Conservation (phyloP, 2,329 filamentous ascomycete genomes). For the Shiraia bambusicola region DNA sequence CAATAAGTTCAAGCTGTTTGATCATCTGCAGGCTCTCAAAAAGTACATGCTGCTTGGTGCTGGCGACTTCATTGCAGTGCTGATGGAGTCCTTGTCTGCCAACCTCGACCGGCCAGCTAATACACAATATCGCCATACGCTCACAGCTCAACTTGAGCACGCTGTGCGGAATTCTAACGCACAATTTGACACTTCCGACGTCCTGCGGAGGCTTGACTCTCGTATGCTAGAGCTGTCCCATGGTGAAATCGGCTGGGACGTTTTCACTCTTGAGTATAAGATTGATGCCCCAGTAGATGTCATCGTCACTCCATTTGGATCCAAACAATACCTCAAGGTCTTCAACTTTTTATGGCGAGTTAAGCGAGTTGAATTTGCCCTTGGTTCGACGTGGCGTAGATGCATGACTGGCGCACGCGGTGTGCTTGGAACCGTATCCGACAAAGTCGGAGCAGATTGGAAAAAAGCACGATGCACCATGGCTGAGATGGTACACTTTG, state of each 20-base stretch:
- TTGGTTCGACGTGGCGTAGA: slow-evolving; percentile 87
- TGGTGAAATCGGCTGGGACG: slow-evolving; percentile 98
- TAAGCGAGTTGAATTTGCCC: slow-evolving; percentile 93
- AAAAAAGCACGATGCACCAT: slow-evolving; percentile 84
- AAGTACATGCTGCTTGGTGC: slow-evolving; percentile 93
- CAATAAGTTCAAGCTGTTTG: slow-evolving; percentile 90
- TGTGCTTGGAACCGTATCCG: slow-evolving; percentile 77
- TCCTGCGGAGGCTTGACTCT: slow-evolving; percentile 88
- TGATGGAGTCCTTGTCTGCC: slow-evolving; percentile 93
- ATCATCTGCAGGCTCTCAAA: slow-evolving; percentile 88
- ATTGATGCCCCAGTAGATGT: slow-evolving; percentile 96
- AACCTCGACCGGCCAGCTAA: slow-evolving; percentile 96
- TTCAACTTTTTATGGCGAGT: slow-evolving; percentile 99
- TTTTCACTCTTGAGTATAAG: slow-evolving; percentile 98
- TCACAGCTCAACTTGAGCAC: slow-evolving; percentile 97
- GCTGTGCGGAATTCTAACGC: slow-evolving; percentile 96
- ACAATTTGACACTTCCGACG: slow-evolving; percentile 90
- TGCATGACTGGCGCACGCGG: slow-evolving; percentile 93
- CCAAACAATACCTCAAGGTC: slow-evolving; percentile 94
- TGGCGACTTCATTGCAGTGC: slow-evolving; percentile 92
- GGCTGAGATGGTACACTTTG: slow-evolving; percentile 98
- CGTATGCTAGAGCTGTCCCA: slow-evolving; percentile 96
- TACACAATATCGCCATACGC: slow-evolving; percentile 91
- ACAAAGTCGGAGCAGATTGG: slow-evolving; percentile 77
- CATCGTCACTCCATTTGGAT: slow-evolving; percentile 93